A percentile compares a stretch with the other conserved stretches of the same genome.
phyloP scores from a whole-genome alignment of 176 grass and related monocot species.

The Tuctoria greenei region DNA sequence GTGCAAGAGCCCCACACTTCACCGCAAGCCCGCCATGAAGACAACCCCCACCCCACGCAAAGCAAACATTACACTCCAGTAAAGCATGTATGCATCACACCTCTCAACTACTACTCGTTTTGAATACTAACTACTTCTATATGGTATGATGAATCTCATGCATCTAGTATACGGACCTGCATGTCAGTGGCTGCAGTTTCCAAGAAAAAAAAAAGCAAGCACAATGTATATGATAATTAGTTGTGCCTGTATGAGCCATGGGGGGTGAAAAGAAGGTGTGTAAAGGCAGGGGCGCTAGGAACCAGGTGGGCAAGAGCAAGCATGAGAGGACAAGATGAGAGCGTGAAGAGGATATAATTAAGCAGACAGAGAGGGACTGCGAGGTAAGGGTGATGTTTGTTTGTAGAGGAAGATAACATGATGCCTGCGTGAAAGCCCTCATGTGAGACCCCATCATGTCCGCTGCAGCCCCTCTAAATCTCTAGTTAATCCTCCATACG shows the following conservation, averaged over 20 bases:
- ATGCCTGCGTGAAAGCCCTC: slow-evolving; percentile 94
- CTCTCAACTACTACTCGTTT: slow-evolving; percentile 35
- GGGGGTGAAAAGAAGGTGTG: slow-evolving; percentile 48
- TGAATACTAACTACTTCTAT: slow-evolving; percentile 7
- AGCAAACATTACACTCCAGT: slow-evolving; percentile 36
- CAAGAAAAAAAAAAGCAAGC: not conserved
- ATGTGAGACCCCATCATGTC: slow-evolving; percentile 86
- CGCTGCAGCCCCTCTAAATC: slow-evolving; percentile 36
- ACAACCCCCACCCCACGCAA: not conserved
- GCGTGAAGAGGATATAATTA: slow-evolving; percentile 43
- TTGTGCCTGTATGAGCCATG: slow-evolving; percentile 48
- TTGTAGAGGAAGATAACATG: slow-evolving; percentile 99
- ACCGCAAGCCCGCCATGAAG: slow-evolving; percentile 51
- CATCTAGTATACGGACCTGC: slow-evolving; percentile 22
- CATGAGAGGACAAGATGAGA: slow-evolving; percentile 47
- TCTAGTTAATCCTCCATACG: slow-evolving; percentile 30
- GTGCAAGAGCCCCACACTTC: slow-evolving; percentile 52
- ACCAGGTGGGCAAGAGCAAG: slow-evolving; percentile 66
- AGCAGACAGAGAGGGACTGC: slow-evolving; percentile 41
- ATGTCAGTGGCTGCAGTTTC: slow-evolving; percentile 44
- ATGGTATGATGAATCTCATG: slow-evolving; percentile 8
- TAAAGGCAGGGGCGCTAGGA: slow-evolving; percentile 57
- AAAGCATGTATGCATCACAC: slow-evolving; percentile 28
- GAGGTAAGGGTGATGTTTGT: slow-evolving; percentile 67
- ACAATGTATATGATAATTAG: slow-evolving; percentile 43